Conservation (phyloP, 768 basidiomycete genomes). For the Agaricus blazei region DNA sequence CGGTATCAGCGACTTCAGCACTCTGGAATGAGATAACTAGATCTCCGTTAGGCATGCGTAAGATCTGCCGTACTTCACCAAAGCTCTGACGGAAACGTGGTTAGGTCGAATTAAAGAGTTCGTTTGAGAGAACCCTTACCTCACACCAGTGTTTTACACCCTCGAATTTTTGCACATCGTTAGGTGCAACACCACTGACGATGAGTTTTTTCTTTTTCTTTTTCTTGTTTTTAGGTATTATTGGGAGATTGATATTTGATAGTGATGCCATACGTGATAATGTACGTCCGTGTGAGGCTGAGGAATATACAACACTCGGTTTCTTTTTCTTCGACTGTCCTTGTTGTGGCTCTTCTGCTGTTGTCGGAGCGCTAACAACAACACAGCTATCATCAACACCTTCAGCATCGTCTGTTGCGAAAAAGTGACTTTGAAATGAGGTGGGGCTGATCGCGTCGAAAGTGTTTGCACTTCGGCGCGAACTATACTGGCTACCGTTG, state of each 20-base stretch:
- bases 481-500: not conserved
- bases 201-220: constrained; percentile 59
- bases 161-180: constrained; percentile 60
- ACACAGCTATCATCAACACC: not conserved
- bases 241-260: not conserved
- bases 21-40: constrained; percentile 72
- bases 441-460: constrained; percentile 4
- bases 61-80: constrained; percentile 71
- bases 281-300: constrained; percentile 18
- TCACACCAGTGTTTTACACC: constrained; percentile 74
- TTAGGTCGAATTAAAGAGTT: not conserved
- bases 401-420: not conserved
- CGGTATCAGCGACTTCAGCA: constrained; percentile 77
- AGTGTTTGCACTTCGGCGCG: not conserved
- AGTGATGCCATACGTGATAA: constrained; percentile 22
- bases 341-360: not conserved
- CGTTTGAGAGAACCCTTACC: constrained; percentile 30
- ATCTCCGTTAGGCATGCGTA: constrained; percentile 71
- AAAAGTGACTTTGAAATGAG: not conserved
- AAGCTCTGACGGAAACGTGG: constrained; percentile 43
- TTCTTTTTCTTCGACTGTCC: constrained; percentile 11
- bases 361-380: not conserved
- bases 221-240: constrained; percentile 28
- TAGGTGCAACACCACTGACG: constrained; percentile 59
- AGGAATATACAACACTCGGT: constrained; percentile 33